Evolutionary conservation across 2,329 filamentous ascomycete genomes (phyloP), one percentile per base, ranked within the genome.

Genomic region (Thelonectria blattea): DNA sequence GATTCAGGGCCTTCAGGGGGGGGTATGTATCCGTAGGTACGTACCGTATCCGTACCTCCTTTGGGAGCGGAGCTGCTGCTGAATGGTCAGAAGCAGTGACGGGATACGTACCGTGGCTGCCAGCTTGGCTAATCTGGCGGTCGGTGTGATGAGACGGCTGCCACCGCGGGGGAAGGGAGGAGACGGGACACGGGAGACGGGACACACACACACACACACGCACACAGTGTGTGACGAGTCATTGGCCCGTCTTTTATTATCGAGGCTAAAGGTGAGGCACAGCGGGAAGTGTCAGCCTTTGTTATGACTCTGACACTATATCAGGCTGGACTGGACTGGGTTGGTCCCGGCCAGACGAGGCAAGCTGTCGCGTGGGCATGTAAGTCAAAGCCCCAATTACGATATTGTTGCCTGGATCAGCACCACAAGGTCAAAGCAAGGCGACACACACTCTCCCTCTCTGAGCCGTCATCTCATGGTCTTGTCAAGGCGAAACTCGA

Each of bases 211-310:
- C n/a, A n/a, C n/a, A n/a, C n/a, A n/a, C n/a, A n/a, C n/a, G n/a
- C n/a, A n/a, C n/a, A n/a, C n/a, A n/a, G n/a, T n/a, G 42, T 42
- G 37, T 52, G 57, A 48, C 52, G 47, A 60, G 57, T 55, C 52
- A 60, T 51, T 60, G 51, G 39, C 50, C 57, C 53, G n/a, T 12
- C 20, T n/a, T n/a, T n/a, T n/a, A 12, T n/a, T 6, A 10, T 45
- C 18, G 22, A 15, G 32, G 42, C 42, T 41, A 14, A 37, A 37
- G 27, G 10, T 22, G 15, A 22, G 20, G 22, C 20, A 46, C 12
- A 47, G 5, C 2, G 27, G 4, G 2, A 7, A 30, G 22, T 34
- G 32, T 37, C 49, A 51, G 37, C 49, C 12, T 27, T 30, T 22
- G 24, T 27, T 20, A 48, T 11, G 34, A 5, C 39, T 17, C 24